Evolutionary conservation across 768 basidiomycete genomes (phyloP), one percentile per base, ranked within the genome.

Genomic region (Megacollybia marginata): DNA sequence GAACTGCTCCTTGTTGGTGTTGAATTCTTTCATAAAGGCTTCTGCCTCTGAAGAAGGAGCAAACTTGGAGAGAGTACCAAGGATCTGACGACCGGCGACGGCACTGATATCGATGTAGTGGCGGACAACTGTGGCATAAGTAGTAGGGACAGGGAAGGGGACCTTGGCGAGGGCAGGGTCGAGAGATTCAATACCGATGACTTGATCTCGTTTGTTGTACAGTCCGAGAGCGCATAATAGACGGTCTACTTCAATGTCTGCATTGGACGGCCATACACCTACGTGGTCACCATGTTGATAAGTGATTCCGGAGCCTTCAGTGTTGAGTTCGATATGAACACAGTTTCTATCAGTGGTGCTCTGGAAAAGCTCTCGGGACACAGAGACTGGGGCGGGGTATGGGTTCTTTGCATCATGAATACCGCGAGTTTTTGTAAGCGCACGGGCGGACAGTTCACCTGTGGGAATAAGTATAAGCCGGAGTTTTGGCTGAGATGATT

Each of bases 251-350:
- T 98, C 94, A 43, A 84, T 64, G 53, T 96, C 91, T 8, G 95
- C 80, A 69, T 99, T 99, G 50, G 83, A 82, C 11, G 96, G 95
- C 95, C 95, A 99, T 48, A 99, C 80, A 52, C 92, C 96, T 55
- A 96, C 84, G 61, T 99, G 96, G 65, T 99, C 96, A 48, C 96
- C 96, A 52, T 97, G 93, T 65, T 98, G 95, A 67, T 99, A 99
- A n/a, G 86, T 91, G 60, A 98, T 90, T 35, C 94, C 94, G 40
- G 93, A 93, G 15, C 90, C 91, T 68, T 94, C 91, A 31, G 89
- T 92, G 68, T 83, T 83, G 59, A 99, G 84, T 63, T 98, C 96
- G 60, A 94, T 74, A 62, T 96, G 93, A 16, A 97, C 84, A 62
- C 96, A 98, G 66, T 94, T 96, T 43, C 96, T 81, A 54, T 87